These are phyloP conservation scores for Rhizopus arrhizus DNA, from an alignment of 371 early-diverging fungal genomes.

Conservation along the genomic window DNA sequence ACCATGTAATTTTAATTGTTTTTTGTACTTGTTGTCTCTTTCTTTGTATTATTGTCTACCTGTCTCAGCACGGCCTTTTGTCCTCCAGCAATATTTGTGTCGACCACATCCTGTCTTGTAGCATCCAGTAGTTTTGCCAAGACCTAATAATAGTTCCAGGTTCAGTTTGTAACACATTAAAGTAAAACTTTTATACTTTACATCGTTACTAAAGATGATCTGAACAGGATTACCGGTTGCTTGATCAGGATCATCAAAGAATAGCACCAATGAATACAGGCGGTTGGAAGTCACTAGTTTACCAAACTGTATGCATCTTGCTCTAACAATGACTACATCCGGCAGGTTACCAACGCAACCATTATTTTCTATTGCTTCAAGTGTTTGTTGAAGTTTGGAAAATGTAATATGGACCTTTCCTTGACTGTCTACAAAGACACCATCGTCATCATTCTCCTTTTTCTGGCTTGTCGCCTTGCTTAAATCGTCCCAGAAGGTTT, in stretches of 20 bases:
- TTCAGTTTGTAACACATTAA: background rate
- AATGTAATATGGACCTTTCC: slow-evolving; percentile 17
- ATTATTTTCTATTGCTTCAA: slow-evolving; percentile 8
- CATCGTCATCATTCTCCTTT: background rate
- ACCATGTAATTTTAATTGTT: background rate
- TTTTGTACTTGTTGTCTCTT: background rate
- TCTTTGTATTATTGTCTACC: background rate
- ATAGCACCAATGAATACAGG: slow-evolving; percentile 7
- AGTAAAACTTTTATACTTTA: background rate
- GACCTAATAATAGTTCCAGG: background rate
- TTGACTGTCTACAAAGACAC: slow-evolving; percentile 4
- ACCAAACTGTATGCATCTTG: slow-evolving; percentile 8
- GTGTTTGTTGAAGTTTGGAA: slow-evolving; percentile 4
- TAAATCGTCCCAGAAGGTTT: background rate
- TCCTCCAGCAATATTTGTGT: background rate
- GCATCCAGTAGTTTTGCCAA: background rate
- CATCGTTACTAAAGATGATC: slow-evolving; percentile 13
- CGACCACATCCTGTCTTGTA: slow-evolving; percentile 1
- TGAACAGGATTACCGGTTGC: background rate
- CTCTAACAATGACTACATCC: slow-evolving; percentile 13
- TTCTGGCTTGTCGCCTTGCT: background rate
- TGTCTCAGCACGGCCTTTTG: background rate
- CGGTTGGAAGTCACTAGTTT: background rate
- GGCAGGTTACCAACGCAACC: slow-evolving; percentile 1
- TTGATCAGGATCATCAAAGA: slow-evolving; percentile 11